phyloP scores from a whole-genome alignment of 2,329 filamentous ascomycete genomes.

The Chalaropsis ovoidea region DNA sequence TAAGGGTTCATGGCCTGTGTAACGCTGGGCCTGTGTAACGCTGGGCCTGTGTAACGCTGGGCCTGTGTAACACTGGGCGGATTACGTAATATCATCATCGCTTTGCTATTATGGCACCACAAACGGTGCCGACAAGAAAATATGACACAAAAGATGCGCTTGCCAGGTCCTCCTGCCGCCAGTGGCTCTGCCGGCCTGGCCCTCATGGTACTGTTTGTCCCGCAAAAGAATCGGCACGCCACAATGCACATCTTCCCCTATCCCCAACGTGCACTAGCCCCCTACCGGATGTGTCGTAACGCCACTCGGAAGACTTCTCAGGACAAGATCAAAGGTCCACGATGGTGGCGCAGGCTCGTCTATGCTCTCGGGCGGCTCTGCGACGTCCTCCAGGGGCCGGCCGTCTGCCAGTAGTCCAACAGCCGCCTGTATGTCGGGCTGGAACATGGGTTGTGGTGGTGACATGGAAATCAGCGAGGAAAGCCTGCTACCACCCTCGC shows the following conservation, averaged over 20 bases:
- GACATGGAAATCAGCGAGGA: not conserved
- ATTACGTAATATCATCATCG: not conserved
- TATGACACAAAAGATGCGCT: not conserved
- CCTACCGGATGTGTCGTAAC: not conserved
- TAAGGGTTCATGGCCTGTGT: not conserved
- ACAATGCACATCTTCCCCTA: not conserved
- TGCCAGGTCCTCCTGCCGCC: not conserved
- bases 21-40: no score
- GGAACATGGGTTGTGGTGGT: not conserved
- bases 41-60: not conserved
- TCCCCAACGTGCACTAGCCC: not conserved
- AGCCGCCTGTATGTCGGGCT: not conserved
- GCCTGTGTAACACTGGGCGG: not conserved
- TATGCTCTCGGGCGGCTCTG: not conserved
- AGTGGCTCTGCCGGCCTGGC: not conserved
- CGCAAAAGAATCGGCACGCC: not conserved
- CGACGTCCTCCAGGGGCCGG: not conserved
- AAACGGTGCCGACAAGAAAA: not conserved
- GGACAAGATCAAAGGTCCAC: not conserved
- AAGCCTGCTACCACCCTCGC: not conserved
- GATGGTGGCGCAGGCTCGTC: not conserved
- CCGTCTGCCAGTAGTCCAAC: not conserved
- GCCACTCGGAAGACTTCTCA: not conserved
- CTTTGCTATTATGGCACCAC: not conserved
- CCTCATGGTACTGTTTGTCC: slow-evolving; percentile 8